phyloP scores from a whole-genome alignment of 257 asterid genomes.

The Rhazya stricta region DNA sequence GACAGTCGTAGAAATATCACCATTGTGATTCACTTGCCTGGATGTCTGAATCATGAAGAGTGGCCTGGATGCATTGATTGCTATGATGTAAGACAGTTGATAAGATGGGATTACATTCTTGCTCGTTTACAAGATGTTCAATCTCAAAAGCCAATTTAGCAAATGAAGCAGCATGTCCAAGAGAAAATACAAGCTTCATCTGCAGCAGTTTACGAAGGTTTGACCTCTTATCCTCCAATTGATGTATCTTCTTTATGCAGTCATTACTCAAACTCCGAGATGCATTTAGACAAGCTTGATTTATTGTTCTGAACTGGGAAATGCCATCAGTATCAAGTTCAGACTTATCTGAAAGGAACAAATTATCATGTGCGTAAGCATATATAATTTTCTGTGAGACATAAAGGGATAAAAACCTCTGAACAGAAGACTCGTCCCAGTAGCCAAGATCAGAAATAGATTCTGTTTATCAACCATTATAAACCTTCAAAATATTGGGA shows the following conservation, averaged over 20 bases:
- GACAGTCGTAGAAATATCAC: background rate
- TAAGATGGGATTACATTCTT: slow-evolving; percentile 45
- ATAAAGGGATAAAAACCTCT: slow-evolving; percentile 1
- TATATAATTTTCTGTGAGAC: slow-evolving; percentile 15
- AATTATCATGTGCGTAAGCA: slow-evolving; percentile 18
- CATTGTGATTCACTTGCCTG: slow-evolving; percentile 47
- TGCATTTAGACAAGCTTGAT: slow-evolving; percentile 67
- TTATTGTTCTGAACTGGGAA: slow-evolving; percentile 41
- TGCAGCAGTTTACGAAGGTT: slow-evolving; percentile 55
- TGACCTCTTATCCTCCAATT: slow-evolving; percentile 54
- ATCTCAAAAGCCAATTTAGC: slow-evolving; percentile 56
- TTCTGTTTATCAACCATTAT: background rate
- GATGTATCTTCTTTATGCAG: slow-evolving; percentile 66
- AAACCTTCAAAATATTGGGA: background rate
- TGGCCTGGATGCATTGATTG: slow-evolving; percentile 47
- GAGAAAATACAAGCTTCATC: slow-evolving; percentile 68
- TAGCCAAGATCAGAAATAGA: background rate
- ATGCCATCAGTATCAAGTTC: slow-evolving; percentile 44
- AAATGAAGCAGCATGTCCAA: slow-evolving; percentile 56
- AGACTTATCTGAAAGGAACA: slow-evolving; percentile 49
- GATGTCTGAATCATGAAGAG: slow-evolving; percentile 57
- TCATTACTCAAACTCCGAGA: slow-evolving; percentile 47
- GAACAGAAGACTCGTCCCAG: background rate
- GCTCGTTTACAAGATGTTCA: slow-evolving; percentile 38
- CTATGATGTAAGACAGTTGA: slow-evolving; percentile 47